These are phyloP conservation scores for Alternaria panax DNA, from an alignment of 2,329 filamentous ascomycete species.

Conservation along the genomic window DNA sequence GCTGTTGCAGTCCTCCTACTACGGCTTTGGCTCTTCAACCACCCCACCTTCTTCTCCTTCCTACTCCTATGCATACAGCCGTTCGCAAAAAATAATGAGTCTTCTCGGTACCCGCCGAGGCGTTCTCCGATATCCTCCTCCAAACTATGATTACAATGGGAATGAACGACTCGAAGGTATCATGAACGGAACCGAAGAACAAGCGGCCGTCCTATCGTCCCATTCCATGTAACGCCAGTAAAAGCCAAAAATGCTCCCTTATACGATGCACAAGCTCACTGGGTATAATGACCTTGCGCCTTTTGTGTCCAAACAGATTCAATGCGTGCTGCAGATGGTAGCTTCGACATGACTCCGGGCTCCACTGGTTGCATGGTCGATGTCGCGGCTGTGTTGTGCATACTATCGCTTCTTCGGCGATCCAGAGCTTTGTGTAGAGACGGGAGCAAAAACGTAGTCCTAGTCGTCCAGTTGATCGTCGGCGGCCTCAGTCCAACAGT, in stretches of 20 bases:
- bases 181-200: conserved; percentile 8
- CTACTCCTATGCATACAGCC: background rate
- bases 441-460: background rate
- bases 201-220: conserved; percentile 6
- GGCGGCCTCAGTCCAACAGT: background rate
- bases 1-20: background rate
- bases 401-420: background rate
- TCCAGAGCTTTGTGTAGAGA: background rate
- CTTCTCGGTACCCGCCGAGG: conserved; percentile 5
- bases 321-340: conserved; percentile 8
- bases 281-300: conserved; percentile 18
- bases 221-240: conserved; percentile 3
- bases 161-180: conserved; percentile 15
- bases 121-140: background rate
- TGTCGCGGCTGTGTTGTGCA: background rate
- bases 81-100: background rate
- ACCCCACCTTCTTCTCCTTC: background rate
- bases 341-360: conserved; percentile 1
- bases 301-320: conserved; percentile 11
- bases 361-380: background rate
- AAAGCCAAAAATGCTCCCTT: background rate
- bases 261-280: conserved; percentile 8
- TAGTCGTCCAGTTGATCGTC: background rate
- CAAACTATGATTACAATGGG: conserved; percentile 8
- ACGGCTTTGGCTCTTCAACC: background rate